Evolutionary conservation across 345 rosid species (phyloP).

Genomic region (Rhizophora apiculata): DNA sequence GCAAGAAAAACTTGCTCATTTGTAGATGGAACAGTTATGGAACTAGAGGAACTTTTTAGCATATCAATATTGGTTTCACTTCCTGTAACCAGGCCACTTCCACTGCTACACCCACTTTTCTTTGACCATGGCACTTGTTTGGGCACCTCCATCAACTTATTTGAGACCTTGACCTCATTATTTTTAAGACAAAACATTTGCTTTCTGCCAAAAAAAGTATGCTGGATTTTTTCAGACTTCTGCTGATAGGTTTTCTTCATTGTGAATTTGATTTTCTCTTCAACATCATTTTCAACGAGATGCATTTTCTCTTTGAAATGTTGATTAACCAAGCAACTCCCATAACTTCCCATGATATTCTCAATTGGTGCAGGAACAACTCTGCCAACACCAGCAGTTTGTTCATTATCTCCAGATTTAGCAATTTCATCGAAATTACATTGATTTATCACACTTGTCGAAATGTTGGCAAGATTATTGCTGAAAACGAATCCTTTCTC

Average conservation of each 20-base stretch:
- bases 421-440: conserved; percentile 11
- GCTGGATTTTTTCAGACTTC: conserved; percentile 23
- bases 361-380: not conserved
- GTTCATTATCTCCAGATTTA: conserved; percentile 19
- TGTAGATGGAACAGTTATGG: not conserved
- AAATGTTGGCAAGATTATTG: conserved; percentile 13
- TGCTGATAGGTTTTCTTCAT: conserved; percentile 16
- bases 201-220: conserved; percentile 23
- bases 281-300: conserved; percentile 7
- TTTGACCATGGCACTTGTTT: conserved; percentile 13
- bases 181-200: conserved; percentile 19
- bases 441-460: conserved; percentile 11
- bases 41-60: conserved; percentile 13
- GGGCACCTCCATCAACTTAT: conserved; percentile 8
- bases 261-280: conserved; percentile 2
- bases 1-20: too few relatives aligned
- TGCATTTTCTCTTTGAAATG: conserved; percentile 14
- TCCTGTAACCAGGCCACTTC: conserved; percentile 3
- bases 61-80: conserved; percentile 8
- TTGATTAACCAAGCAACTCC: conserved; percentile 13
- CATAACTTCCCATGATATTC: conserved; percentile 10
- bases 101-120: conserved; percentile 12
- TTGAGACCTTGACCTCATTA: conserved; percentile 20
- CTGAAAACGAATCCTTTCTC: conserved; percentile 7
- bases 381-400: conserved; percentile 17